A percentile compares a stretch with the other conserved stretches of the same genome.
Conservation (phyloP, 345 rosid species). For the Linum usitatissimum region DNA sequence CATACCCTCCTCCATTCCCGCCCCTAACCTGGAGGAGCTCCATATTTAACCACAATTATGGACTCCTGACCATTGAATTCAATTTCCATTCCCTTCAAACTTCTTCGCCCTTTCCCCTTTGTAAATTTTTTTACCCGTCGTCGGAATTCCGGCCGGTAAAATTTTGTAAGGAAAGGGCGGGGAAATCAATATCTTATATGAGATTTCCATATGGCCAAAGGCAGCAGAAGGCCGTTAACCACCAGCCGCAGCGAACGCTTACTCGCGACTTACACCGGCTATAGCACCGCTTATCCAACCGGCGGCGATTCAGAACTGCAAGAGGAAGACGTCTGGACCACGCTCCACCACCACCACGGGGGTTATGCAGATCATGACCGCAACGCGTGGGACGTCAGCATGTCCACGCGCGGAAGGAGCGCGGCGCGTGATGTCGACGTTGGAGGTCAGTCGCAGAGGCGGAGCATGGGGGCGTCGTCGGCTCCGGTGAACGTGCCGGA, state of each 20-base stretch:
- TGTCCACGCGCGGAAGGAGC: background rate
- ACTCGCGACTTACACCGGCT: conserved; percentile 13
- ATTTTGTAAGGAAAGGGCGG: background rate
- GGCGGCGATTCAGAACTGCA: background rate
- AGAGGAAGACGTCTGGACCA: conserved; percentile 3
- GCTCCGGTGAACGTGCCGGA: conserved; percentile 4
- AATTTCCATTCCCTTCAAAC: background rate
- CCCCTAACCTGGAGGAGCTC: background rate
- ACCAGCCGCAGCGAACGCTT: conserved; percentile 25
- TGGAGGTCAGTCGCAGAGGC: background rate
- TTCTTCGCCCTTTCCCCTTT: background rate
- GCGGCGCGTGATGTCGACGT: background rate
- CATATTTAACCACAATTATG: background rate
- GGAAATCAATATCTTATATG: background rate
- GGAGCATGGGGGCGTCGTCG: background rate
- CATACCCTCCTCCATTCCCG: background rate
- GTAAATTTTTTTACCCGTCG: background rate
- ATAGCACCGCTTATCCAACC: background rate
- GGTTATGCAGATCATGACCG: background rate
- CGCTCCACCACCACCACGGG: background rate
- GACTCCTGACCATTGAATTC: conserved; percentile 1
- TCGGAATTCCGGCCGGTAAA: background rate
- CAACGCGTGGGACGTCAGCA: background rate
- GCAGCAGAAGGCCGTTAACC: conserved; percentile 18
- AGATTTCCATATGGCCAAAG: conserved; percentile 18